Percentiles rank a stretch among this genome's conserved stretches.
Evolutionary conservation across 2,329 filamentous ascomycete genomes (phyloP).

Genomic region (Chaetomiaceae sp.): DNA sequence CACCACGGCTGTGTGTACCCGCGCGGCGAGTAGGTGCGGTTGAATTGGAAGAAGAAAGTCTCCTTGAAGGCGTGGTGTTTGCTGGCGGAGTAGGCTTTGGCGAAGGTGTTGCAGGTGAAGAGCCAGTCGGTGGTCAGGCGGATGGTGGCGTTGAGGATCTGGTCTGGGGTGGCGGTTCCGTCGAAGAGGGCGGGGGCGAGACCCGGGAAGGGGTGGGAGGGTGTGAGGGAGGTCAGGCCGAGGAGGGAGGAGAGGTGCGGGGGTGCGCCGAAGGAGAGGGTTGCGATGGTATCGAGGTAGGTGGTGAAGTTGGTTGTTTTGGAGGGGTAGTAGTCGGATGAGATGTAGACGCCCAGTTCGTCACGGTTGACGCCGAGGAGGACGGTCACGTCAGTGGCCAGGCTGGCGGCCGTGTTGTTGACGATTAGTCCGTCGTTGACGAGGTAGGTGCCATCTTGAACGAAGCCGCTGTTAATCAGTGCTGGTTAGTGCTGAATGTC

Average conservation of each 20-base stretch:
- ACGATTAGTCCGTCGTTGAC: slow-evolving; percentile 27
- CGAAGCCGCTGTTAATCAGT: slow-evolving; percentile 22
- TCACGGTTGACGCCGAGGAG: slow-evolving; percentile 36
- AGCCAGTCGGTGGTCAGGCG: slow-evolving; percentile 30
- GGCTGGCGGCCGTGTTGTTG: slow-evolving; percentile 22
- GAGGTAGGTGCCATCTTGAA: slow-evolving; percentile 31
- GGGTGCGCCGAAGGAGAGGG: slow-evolving; percentile 18
- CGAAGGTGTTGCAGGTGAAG: slow-evolving; percentile 34
- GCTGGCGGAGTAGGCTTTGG: slow-evolving; percentile 33
- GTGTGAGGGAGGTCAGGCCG: slow-evolving; percentile 2
- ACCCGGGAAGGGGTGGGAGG: slow-evolving; percentile 12
- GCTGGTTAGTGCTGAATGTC: neutral
- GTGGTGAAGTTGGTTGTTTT: slow-evolving; percentile 18
- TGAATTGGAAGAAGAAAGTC: slow-evolving; percentile 36
- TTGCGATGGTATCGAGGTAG: slow-evolving; percentile 21
- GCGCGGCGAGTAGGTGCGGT: slow-evolving; percentile 35
- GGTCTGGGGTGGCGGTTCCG: slow-evolving; percentile 4
- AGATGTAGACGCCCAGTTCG: slow-evolving; percentile 27
- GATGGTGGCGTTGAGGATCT: slow-evolving; percentile 32
- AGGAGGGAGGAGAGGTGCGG: slow-evolving; percentile 17
- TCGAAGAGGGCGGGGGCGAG: slow-evolving; percentile 17
- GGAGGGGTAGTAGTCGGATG: slow-evolving; percentile 17
- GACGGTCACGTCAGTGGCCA: slow-evolving; percentile 28
- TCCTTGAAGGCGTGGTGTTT: slow-evolving; percentile 31
- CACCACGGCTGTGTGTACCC: slow-evolving; percentile 31